Conservation (phyloP, 768 basidiomycete species). For the Rhodotorula paludigena region DNA sequence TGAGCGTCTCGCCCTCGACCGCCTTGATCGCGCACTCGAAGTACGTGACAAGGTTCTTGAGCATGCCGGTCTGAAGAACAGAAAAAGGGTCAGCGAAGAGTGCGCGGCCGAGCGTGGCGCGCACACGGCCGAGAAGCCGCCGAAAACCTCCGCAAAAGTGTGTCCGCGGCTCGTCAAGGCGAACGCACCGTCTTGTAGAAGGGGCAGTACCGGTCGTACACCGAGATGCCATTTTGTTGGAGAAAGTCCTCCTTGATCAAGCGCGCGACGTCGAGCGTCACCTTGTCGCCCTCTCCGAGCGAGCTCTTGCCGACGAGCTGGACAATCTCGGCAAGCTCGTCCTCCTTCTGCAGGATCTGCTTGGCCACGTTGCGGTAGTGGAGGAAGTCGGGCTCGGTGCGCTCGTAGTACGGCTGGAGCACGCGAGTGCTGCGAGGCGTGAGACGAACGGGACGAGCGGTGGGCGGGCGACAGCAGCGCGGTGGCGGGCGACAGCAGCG, state of each 20-base stretch:
- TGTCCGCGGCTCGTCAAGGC: too few species aligned
- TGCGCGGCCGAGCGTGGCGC: neutral
- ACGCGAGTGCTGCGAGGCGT: constrained; percentile 34
- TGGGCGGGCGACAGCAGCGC: too few species aligned
- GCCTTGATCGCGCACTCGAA: constrained; percentile 84
- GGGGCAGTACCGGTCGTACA: constrained; percentile 93
- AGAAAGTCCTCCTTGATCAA: constrained; percentile 97
- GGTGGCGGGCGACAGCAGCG: too few species aligned
- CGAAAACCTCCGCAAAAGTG: too few species aligned
- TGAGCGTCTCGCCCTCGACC: constrained; percentile 73
- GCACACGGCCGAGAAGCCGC: too few species aligned
- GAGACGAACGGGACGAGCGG: too few species aligned
- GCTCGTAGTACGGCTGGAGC: constrained; percentile 70
- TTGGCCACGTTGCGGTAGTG: constrained; percentile 86
- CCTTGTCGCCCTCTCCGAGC: constrained; percentile 94
- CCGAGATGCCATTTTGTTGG: constrained; percentile 98
- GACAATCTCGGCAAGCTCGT: constrained; percentile 96
- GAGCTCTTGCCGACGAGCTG: constrained; percentile 99
- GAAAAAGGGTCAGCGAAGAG: neutral
- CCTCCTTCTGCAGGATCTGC: constrained; percentile 97
- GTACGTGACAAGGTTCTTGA: constrained; percentile 89
- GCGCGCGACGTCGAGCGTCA: constrained; percentile 90
- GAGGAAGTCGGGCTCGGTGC: constrained; percentile 86
- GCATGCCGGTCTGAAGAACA: constrained; percentile 63
- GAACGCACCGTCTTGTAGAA: constrained; percentile 80